Percentiles rank a stretch among this genome's conserved stretches.
Conservation (phyloP, 306 rosid genomes). For the Glycine latifolia region DNA sequence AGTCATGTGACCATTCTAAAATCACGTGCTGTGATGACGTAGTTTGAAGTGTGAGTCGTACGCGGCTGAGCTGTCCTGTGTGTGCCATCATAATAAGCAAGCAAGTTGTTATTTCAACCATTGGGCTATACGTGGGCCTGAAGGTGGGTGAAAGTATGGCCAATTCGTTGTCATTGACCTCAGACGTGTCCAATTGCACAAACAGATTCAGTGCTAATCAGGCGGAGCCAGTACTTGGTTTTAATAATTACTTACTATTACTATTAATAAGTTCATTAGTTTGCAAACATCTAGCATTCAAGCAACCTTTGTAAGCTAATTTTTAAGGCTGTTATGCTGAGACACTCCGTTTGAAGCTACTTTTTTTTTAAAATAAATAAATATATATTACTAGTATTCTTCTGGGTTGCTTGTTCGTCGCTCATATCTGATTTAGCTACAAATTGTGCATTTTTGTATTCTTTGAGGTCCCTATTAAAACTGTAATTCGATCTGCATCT, state of each 20-base stretch:
- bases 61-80: too few species aligned
- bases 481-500: background rate
- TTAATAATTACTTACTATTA: too few species aligned
- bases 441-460: background rate
- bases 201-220: background rate
- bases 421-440: background rate
- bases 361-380: too few species aligned
- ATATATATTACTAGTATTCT: background rate
- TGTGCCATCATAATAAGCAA: too few species aligned
- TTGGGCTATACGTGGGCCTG: slow-evolving; percentile 35
- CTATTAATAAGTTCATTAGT: background rate
- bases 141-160: background rate
- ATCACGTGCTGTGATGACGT: slow-evolving; percentile 43
- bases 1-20: slow-evolving; percentile 57
- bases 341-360: too few species aligned
- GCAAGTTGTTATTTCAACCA: too few species aligned
- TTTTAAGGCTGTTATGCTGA: too few species aligned
- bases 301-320: background rate
- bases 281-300: background rate
- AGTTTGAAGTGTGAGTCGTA: background rate
- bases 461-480: background rate
- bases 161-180: slow-evolving; percentile 19
- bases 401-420: background rate
- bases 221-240: background rate
- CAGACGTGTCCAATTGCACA: slow-evolving; percentile 38